Base-by-base conservation (phyloP, 495 filamentous ascomycete genomes). In the Oidiodendron maius region DNA sequence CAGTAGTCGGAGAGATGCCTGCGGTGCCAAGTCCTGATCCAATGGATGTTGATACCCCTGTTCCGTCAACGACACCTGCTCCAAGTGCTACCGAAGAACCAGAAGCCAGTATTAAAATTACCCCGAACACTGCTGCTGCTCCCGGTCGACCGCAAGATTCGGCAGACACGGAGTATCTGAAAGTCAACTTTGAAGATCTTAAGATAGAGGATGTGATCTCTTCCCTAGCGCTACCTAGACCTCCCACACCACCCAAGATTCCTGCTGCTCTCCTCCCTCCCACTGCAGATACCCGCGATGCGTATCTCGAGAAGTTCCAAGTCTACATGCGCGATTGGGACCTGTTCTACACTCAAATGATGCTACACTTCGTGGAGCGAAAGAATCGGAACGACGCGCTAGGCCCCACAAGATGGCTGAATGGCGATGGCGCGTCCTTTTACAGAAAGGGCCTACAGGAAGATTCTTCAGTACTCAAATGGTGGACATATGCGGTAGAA, bases 251-350 rank as follows among this genome's bases (percentile, higher is more conserved):
- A 0, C 62, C 70, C 13, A 46, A 57, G 4, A 57, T 71, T 13
- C 39, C 61, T 37, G 20, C n/a, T 20, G 23, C 20, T 3, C 5
- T 25, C 1, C 51, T 64, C 11, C 38, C 61, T 4, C 70, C 73
- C 0, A 66, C 67, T 3, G 64, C 65, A 3, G 53, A 68, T 0
- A 69, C 74, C 11, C 87, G 80, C 75, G 63, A 68, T 15, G 68
- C 65, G 6, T 93, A 90, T 59, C 68, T 80, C 2, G 61, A 63
- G 1, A 68, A 74, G 10, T 87, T 94, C 70, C 63, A 71, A 13
- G 53, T 58, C 1, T 96, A 95, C 64, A 73, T 91, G 64, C 61
- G 60, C n/a, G 74, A 77, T 17, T 95, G 82, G 81, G 74, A 78
- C 43, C 56, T 45, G 0, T 93, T 83, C 64, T 82, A 85, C 55